Conservation (phyloP, 148 eudicot species). For the Oxyria digyna region DNA sequence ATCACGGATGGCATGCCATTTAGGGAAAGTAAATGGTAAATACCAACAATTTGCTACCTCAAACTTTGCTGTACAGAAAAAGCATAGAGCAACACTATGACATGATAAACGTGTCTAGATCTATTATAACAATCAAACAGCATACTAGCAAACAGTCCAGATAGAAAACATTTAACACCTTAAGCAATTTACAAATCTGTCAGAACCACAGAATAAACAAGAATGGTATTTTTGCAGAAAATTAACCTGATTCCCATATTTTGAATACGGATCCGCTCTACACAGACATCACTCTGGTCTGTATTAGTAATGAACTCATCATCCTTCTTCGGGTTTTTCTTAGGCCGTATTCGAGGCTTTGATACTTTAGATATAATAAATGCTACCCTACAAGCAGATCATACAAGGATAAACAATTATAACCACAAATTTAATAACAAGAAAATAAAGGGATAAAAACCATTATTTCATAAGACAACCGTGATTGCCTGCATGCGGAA, state of each 20-base stretch:
- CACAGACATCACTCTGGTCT: constrained; percentile 38
- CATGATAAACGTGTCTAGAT: not conserved
- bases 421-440: not conserved
- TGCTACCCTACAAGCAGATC: constrained; percentile 38
- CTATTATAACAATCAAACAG: not conserved
- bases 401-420: not conserved
- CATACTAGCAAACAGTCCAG: not conserved
- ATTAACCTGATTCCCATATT: constrained; percentile 68
- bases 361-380: constrained; percentile 34
- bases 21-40: too few species aligned
- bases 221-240: not conserved
- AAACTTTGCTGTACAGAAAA: not conserved
- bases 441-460: not conserved
- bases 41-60: too few species aligned
- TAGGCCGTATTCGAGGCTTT: constrained; percentile 22
- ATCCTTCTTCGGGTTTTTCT: constrained; percentile 46
- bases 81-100: not conserved
- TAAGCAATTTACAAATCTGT: not conserved
- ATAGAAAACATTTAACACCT: not conserved
- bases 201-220: not conserved
- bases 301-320: constrained; percentile 37
- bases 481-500: not conserved
- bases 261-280: constrained; percentile 83
- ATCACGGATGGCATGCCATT: too few species aligned
- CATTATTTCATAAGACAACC: not conserved